Percentiles rank a stretch among this genome's conserved stretches.
These are phyloP conservation scores for Solanum lignicaule DNA, from an alignment of 257 asterid genomes.

Conservation along the genomic window DNA sequence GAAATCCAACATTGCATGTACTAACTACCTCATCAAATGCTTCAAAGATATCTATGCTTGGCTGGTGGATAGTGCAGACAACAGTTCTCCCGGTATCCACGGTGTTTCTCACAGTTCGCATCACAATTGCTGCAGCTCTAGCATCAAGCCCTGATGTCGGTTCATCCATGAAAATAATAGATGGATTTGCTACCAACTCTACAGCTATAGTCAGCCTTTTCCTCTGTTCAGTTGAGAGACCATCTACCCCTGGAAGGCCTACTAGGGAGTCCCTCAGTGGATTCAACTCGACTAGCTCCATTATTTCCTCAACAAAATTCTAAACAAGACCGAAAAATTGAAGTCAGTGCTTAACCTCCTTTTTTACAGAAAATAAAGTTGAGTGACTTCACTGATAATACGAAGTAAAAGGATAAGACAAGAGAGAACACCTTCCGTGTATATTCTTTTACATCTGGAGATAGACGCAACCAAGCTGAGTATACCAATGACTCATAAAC, in stretches of 20 bases:
- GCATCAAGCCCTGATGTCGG: slow-evolving; percentile 94
- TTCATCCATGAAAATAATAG: slow-evolving; percentile 89
- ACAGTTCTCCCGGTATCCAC: slow-evolving; percentile 85
- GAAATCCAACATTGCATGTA: not conserved
- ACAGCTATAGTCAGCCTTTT: slow-evolving; percentile 83
- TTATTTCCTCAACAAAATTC: slow-evolving; percentile 88
- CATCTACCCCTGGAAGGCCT: slow-evolving; percentile 84
- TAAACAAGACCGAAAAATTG: slow-evolving; percentile 3
- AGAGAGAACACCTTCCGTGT: slow-evolving; percentile 38
- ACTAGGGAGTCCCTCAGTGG: slow-evolving; percentile 53
- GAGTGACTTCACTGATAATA: not conserved
- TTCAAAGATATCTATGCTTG: slow-evolving; percentile 83
- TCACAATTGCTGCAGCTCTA: slow-evolving; percentile 87
- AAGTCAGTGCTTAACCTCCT: not conserved
- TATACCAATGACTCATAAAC: slow-evolving; percentile 71
- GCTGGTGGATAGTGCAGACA: slow-evolving; percentile 89
- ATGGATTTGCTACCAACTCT: slow-evolving; percentile 85
- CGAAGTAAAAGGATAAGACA: not conserved
- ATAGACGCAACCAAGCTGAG: slow-evolving; percentile 89
- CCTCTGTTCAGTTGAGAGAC: slow-evolving; percentile 81
- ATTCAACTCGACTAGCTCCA: slow-evolving; percentile 80
- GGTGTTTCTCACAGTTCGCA: slow-evolving; percentile 78
- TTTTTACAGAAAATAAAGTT: not conserved
- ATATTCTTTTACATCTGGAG: slow-evolving; percentile 49
- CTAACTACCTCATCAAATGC: slow-evolving; percentile 75